Conservation (phyloP, 2,329 filamentous ascomycete species). For the Diaporthe eres region DNA sequence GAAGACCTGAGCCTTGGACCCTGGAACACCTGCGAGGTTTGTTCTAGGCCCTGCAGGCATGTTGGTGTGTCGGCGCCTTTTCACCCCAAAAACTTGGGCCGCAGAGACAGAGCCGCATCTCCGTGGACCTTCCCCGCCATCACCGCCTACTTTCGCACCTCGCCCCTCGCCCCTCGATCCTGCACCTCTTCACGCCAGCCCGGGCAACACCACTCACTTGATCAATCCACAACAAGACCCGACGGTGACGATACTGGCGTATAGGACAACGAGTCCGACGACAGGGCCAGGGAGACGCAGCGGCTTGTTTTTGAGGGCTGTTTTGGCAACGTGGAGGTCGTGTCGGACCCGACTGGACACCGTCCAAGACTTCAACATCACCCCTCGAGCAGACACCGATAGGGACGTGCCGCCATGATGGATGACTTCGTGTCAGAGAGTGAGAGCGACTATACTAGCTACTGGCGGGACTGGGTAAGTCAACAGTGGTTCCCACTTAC, state of each 20-base stretch:
- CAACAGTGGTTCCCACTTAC: background rate
- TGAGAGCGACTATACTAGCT: constrained; percentile 98
- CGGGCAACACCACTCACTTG: constrained; percentile 25
- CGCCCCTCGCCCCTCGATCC: constrained; percentile 5
- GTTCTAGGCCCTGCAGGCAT: constrained; percentile 36
- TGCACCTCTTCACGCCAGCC: constrained; percentile 20
- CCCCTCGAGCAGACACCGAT: background rate
- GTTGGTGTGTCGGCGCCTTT: background rate
- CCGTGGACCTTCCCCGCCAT: constrained; percentile 35
- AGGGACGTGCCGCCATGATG: constrained; percentile 68
- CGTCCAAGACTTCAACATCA: constrained; percentile 9
- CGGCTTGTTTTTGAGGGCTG: constrained; percentile 13
- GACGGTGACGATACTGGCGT: constrained; percentile 23
- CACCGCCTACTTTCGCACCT: constrained; percentile 26
- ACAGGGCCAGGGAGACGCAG: constrained; percentile 3
- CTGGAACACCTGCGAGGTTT: constrained; percentile 16
- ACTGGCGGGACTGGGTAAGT: constrained; percentile 99
- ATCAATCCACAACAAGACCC: constrained; percentile 5
- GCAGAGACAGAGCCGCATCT: constrained; percentile 31
- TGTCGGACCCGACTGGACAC: constrained; percentile 11
- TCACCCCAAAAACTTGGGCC: constrained; percentile 27
- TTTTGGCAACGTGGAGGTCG: constrained; percentile 25
- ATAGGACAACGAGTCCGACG: background rate
- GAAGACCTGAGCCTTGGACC: constrained; percentile 19
- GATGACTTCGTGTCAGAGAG: constrained; percentile 98